Evolutionary conservation across 805 yeast species (phyloP).

Genomic region (Yarrowia deformans): DNA sequence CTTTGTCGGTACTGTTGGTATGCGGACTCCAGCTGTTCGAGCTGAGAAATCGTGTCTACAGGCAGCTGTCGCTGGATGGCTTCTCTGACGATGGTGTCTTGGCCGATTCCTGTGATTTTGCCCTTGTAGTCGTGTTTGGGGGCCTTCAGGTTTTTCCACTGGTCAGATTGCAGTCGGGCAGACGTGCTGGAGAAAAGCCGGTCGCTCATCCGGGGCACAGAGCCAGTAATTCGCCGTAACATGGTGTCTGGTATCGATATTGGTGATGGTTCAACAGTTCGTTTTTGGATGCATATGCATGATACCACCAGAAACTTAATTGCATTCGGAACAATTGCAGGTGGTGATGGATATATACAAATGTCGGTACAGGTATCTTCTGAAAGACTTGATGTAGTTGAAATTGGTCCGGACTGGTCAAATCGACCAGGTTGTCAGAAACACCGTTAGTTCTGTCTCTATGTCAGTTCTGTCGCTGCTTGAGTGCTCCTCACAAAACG

Average conservation of each 20-base stretch:
- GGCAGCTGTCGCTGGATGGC: slow-evolving; percentile 31
- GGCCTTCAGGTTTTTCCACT: slow-evolving; percentile 24
- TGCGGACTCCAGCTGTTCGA: neutral
- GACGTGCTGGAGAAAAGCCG: slow-evolving; percentile 14
- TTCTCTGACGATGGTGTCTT: slow-evolving; percentile 1
- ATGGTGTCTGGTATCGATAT: neutral
- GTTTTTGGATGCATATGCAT: slow-evolving; percentile 14
- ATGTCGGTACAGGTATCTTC: too few species aligned
- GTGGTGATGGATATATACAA: too few species aligned
- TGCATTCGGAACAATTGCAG: too few species aligned
- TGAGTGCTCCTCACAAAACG: too few species aligned
- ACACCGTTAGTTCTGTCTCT: too few species aligned
- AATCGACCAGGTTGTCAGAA: too few species aligned
- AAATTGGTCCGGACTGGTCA: too few species aligned
- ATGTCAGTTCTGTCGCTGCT: too few species aligned
- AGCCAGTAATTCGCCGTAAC: slow-evolving; percentile 17
- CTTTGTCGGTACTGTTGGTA: neutral
- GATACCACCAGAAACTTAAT: neutral
- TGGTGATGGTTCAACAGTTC: slow-evolving; percentile 1
- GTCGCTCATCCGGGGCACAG: neutral
- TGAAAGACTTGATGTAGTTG: too few species aligned
- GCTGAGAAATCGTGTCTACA: slow-evolving; percentile 8
- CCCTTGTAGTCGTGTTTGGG: slow-evolving; percentile 37
- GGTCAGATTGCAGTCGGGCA: neutral
- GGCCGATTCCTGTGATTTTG: slow-evolving; percentile 12